These are phyloP conservation scores for Austroboletus novae-zelandiae DNA, from an alignment of 1,284 basidiomycete genomes.

Conservation along the genomic window DNA sequence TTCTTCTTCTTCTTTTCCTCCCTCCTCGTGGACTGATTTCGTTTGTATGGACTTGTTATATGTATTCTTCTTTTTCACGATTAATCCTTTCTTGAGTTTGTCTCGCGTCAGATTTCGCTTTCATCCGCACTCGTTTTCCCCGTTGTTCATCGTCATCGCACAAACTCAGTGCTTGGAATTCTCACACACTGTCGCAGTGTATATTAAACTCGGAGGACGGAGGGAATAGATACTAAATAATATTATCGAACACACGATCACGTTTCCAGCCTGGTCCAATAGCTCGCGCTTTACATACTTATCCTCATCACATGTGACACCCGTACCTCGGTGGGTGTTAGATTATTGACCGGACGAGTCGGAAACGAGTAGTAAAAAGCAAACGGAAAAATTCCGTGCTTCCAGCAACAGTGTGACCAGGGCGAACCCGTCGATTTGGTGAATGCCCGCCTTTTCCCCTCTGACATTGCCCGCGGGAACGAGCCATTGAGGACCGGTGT, in stretches of 20 bases:
- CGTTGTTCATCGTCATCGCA: background rate
- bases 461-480: no score
- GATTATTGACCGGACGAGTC: background rate
- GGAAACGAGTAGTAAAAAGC: background rate
- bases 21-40: constrained; percentile 1
- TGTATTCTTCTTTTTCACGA: background rate
- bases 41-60: constrained; percentile 2
- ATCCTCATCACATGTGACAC: no score
- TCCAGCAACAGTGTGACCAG: no score
- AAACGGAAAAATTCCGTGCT: no score
- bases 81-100: background rate
- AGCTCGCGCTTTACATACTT: no score
- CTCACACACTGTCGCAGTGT: background rate
- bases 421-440: no score
- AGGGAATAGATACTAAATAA: background rate
- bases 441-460: no score
- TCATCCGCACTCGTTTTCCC: background rate
- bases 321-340: background rate
- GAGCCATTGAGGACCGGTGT: no score
- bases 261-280: no score
- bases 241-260: no score
- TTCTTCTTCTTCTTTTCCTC: background rate
- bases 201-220: background rate
- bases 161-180: background rate
- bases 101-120: background rate